Evolutionary conservation across 306 rosid genomes (phyloP).

Genomic region (Glycyrrhiza uralensis): DNA sequence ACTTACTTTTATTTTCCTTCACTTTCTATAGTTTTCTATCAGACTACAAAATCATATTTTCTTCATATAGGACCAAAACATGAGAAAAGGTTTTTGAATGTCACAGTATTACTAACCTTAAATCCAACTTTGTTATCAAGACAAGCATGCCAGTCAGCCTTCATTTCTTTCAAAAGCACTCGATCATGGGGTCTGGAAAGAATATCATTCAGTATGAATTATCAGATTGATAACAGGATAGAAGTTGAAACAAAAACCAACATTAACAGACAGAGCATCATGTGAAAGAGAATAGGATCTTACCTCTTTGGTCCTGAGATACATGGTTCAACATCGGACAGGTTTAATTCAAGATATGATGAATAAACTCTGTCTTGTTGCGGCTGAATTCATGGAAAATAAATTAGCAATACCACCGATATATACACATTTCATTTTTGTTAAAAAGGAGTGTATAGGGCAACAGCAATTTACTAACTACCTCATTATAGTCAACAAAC

Average conservation of each 20-base stretch:
- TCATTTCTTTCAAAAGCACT: conserved; percentile 82
- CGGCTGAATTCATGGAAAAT: conserved; percentile 51
- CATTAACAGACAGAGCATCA: neutral
- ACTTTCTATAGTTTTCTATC: no score
- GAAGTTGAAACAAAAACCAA: conserved; percentile 1
- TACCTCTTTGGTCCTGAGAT: conserved; percentile 97
- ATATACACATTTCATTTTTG: neutral
- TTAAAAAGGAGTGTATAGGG: neutral
- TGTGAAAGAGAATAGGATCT: neutral
- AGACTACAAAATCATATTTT: neutral
- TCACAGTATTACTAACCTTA: conserved; percentile 54
- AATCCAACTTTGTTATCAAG: conserved; percentile 95
- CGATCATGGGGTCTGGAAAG: conserved; percentile 83
- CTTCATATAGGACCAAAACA: conserved; percentile 4
- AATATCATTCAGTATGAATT: conserved; percentile 4
- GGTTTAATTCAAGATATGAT: conserved; percentile 82
- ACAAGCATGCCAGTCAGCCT: conserved; percentile 88
- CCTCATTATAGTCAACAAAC: conserved; percentile 95
- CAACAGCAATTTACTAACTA: conserved; percentile 13
- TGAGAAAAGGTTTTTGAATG: neutral
- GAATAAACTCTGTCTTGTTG: conserved; percentile 90
- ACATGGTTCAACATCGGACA: conserved; percentile 79
- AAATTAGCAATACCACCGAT: conserved; percentile 32
- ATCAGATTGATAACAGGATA: neutral
- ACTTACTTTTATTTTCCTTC: no score